phyloP scores from a whole-genome alignment of 2,329 filamentous ascomycete species.

The Beauveria sp. region DNA sequence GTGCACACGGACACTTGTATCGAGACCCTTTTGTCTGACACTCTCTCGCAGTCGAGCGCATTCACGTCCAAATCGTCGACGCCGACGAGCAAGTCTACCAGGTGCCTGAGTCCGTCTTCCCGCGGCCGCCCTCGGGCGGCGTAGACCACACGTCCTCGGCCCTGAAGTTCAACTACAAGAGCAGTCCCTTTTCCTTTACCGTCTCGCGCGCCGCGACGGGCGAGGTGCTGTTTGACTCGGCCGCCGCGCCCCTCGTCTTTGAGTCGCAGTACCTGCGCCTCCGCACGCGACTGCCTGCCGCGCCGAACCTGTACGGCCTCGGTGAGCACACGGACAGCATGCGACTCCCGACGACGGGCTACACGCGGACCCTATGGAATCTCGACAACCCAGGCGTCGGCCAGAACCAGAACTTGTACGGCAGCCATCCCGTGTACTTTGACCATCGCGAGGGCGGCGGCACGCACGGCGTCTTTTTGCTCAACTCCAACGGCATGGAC shows the following conservation, averaged over 20 bases:
- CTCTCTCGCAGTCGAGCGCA: slow-evolving; percentile 43
- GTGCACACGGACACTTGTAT: slow-evolving; percentile 30
- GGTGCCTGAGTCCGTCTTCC: slow-evolving; percentile 57
- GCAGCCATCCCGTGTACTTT: slow-evolving; percentile 69
- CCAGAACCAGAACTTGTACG: slow-evolving; percentile 64
- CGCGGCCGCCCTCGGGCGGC: slow-evolving; percentile 41
- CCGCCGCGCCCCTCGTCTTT: slow-evolving; percentile 56
- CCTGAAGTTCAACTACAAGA: slow-evolving; percentile 32
- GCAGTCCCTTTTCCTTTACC: slow-evolving; percentile 55
- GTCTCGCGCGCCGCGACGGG: slow-evolving; percentile 31
- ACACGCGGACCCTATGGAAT: slow-evolving; percentile 58
- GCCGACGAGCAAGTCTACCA: slow-evolving; percentile 58
- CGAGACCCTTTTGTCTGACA: not conserved
- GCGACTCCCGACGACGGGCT: slow-evolving; percentile 52
- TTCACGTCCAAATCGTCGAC: slow-evolving; percentile 68
- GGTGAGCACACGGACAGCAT: slow-evolving; percentile 67
- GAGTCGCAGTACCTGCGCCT: slow-evolving; percentile 67
- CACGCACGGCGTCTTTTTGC: slow-evolving; percentile 67
- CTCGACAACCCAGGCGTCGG: slow-evolving; percentile 57
- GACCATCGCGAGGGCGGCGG: slow-evolving; percentile 41
- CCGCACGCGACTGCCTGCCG: slow-evolving; percentile 55
- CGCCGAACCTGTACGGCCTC: slow-evolving; percentile 65
- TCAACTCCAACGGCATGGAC: slow-evolving; percentile 72
- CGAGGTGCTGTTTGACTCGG: slow-evolving; percentile 57
- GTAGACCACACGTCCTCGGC: slow-evolving; percentile 23